Evolutionary conservation across 306 rosid genomes (phyloP), one percentile per base, ranked within the genome.

Genomic region (Senna siamea): DNA sequence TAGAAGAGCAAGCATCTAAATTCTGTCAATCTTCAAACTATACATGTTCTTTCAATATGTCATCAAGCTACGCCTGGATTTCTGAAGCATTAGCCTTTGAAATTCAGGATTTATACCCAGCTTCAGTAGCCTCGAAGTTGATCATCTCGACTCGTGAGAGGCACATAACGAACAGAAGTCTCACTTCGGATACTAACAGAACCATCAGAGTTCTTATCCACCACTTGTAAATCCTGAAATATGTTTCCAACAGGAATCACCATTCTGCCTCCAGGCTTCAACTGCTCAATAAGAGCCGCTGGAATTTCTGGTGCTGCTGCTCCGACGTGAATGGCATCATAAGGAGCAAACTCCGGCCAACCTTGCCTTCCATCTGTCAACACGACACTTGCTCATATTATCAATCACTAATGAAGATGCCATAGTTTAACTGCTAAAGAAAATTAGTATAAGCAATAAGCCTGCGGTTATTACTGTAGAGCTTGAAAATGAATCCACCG

Each of bases 231-330:
- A 79, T 92, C 98, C 84, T 95, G 99, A 77, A 73, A 85, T 19
- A 82, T 37, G 77, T 78, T 86, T 52, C 99, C 99, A 30, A 95
- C 99, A 5, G 99, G 98, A 74, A 92, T 95, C 76, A 95, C 97
- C 93, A 95, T 83, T 82, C 98, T 84, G 40, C 99, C 99, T 48
- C 99, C 99, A 1, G 89, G 89, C 87, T 88, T 95, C 88, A 95
- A 76, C 79, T 95, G 99, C 7, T 95, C 93, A 9, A 89, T 76
- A 20, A 95, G 98, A 58, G 88, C 76, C 53, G 85, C 89, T 1
- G 98, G 99, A 63, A 95, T 92, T 85, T 95, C 96, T 5, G 87
- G 70, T 35, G 97, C 97, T 0, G 99, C 99, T 26, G 98, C 99
- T 63, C 99, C 99, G 5, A 95, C 99, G 46, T 92, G 98, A 79